A percentile compares a stretch with the other conserved stretches of the same genome.
These are phyloP conservation scores for Peronospora belbahrii DNA, from an alignment of 352 stramenopile species.

Conservation along the genomic window DNA sequence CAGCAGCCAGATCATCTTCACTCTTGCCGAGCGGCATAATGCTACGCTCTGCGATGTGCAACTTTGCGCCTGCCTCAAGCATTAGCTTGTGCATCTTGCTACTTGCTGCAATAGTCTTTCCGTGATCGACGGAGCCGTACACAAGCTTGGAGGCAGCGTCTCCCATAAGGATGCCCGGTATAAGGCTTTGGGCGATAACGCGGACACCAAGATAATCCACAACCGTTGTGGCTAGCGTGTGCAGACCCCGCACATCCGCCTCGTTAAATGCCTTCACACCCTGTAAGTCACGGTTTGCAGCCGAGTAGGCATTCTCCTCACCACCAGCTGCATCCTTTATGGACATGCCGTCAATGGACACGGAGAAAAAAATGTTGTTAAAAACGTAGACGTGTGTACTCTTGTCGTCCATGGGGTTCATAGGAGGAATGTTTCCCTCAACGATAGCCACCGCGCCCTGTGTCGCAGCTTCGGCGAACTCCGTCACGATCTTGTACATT, in stretches of 20 bases:
- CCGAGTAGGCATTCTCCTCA: conserved; percentile 79
- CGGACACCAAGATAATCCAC: conserved; percentile 93
- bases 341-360: conserved; percentile 75
- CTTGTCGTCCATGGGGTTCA: conserved; percentile 93
- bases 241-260: conserved; percentile 81
- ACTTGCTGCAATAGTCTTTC: conserved; percentile 85
- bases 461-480: conserved; percentile 92
- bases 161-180: conserved; percentile 92
- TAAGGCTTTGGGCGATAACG: conserved; percentile 93
- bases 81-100: conserved; percentile 91
- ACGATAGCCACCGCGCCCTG: conserved; percentile 88
- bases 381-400: conserved; percentile 94
- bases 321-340: conserved; percentile 54
- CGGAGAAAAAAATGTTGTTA: conserved; percentile 97
- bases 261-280: conserved; percentile 89
- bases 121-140: conserved; percentile 91
- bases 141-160: conserved; percentile 92
- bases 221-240: conserved; percentile 92
- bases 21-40: conserved; percentile 73
- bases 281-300: conserved; percentile 85
- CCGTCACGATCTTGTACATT: conserved; percentile 91
- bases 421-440: conserved; percentile 90
- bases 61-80: conserved; percentile 63
- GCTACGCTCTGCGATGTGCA: conserved; percentile 84
- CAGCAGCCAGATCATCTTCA: conserved; percentile 25